Evolutionary conservation across 148 eudicot species (phyloP), one percentile per base, ranked within the genome.

Genomic region (Heliosperma pusillum): DNA sequence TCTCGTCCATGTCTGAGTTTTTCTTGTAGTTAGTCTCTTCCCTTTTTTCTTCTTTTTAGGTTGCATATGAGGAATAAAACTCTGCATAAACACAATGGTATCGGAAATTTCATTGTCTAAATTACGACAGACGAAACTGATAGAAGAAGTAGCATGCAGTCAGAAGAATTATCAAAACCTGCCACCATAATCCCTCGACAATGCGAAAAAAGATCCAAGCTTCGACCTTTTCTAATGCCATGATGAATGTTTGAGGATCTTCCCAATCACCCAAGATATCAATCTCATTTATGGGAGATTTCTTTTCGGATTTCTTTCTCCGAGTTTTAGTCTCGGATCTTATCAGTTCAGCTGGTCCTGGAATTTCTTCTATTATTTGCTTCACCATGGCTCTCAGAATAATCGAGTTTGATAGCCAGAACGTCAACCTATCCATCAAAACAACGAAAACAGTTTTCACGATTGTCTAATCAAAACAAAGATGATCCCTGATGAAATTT

Each of bases 111-210:
- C 42, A 47, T 7, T 44, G 53, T 36, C 53, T 11, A 13, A 10
- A 47, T 15, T 47, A 3, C 17, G 17, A 47, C 53, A 47, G 17
- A 13, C 13, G 17, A 2, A 47, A 47, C 53, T 47, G 53, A 47
- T 15, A 8, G 10, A 47, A 47, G 10, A 47, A 47, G 4, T 12
- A 47, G 10, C 53, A 47, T 44, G 66, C 13, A 26, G 16, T 24
- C 53, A 13, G 44, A 50, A 59, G 24, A 21, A 62, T 6, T 29
- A 10, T 71, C 22, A 10, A 52, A 67, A 93, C 98, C 98, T 94
- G 98, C 98, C 98, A 94, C 98, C 98, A 94, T 40, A 92, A 80
- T 24, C 93, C 93, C 85, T 94, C 96, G 20, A 90, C 84, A 66
- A 92, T 89, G 47, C 89, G 85, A 40, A 86, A 84, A 71, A 94